A percentile compares a stretch with the other conserved stretches of the same genome.
Evolutionary conservation across 805 yeast genomes (phyloP).

Genomic region (Komagataella populi): DNA sequence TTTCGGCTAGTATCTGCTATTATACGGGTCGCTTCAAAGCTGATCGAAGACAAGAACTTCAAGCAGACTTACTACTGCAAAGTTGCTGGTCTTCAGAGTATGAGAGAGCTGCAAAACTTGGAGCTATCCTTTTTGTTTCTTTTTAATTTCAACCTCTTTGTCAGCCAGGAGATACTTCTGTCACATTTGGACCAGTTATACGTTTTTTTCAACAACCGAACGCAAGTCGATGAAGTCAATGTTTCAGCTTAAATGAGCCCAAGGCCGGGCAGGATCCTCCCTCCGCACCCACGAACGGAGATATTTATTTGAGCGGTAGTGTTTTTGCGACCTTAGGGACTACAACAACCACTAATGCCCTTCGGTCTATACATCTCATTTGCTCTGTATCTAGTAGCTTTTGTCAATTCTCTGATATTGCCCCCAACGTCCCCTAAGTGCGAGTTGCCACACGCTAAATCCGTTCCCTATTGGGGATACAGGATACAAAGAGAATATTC

Average conservation of each 20-base stretch:
- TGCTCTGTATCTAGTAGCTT: background rate
- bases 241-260: background rate
- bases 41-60: conserved; percentile 30
- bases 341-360: background rate
- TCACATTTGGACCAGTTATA: conserved; percentile 19
- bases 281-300: background rate
- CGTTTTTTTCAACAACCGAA: conserved; percentile 9
- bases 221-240: background rate
- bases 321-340: background rate
- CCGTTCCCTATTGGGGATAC: conserved; percentile 39
- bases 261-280: background rate
- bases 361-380: background rate
- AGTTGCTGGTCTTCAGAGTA: conserved; percentile 27
- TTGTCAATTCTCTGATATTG: background rate
- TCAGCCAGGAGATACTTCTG: conserved; percentile 20
- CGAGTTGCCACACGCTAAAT: conserved; percentile 15
- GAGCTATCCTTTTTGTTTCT: conserved; percentile 27
- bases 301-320: background rate
- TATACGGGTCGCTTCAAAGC: conserved; percentile 24
- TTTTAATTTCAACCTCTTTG: conserved; percentile 24
- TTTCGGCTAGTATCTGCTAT: conserved; percentile 25
- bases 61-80: conserved; percentile 27
- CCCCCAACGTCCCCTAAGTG: conserved; percentile 13
- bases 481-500: conserved; percentile 35
- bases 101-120: conserved; percentile 22